Conservation (phyloP, 192 early-diverging fungal genomes). For the Dimargaris xerosporica region DNA sequence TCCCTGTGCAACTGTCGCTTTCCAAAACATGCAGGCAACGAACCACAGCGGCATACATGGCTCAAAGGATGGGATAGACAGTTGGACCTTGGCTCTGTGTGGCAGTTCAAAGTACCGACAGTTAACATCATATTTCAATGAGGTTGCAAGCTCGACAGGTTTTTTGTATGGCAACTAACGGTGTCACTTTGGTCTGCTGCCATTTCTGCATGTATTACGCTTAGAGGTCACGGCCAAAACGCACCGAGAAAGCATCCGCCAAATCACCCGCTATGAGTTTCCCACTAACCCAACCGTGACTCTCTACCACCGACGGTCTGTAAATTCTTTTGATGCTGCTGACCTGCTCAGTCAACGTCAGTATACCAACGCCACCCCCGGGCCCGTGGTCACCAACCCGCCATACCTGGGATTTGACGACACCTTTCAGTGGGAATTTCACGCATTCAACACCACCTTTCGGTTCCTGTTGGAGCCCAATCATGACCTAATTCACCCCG, state of each 20-base stretch:
- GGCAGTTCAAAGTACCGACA: no score
- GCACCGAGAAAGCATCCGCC: not conserved
- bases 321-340: not conserved
- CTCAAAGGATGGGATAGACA: no score
- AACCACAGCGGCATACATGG: no score
- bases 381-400: not conserved
- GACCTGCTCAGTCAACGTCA: not conserved
- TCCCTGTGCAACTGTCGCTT: no score
- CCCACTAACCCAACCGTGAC: not conserved
- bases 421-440: constrained; percentile 35
- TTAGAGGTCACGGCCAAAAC: not conserved
- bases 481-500: constrained; percentile 47
- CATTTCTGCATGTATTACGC: not conserved
- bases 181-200: no score
- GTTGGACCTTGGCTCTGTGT: no score
- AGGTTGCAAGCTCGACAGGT: no score
- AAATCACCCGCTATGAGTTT: constrained; percentile 8
- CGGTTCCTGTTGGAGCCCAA: constrained; percentile 50
- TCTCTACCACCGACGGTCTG: not conserved
- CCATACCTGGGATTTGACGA: constrained; percentile 21
- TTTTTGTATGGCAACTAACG: no score
- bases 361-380: not conserved
- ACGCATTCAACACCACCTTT: constrained; percentile 49
- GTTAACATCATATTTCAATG: no score
- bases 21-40: no score